Base-by-base conservation (phyloP, 2,329 filamentous ascomycete species). In the Cercospora sojina region DNA sequence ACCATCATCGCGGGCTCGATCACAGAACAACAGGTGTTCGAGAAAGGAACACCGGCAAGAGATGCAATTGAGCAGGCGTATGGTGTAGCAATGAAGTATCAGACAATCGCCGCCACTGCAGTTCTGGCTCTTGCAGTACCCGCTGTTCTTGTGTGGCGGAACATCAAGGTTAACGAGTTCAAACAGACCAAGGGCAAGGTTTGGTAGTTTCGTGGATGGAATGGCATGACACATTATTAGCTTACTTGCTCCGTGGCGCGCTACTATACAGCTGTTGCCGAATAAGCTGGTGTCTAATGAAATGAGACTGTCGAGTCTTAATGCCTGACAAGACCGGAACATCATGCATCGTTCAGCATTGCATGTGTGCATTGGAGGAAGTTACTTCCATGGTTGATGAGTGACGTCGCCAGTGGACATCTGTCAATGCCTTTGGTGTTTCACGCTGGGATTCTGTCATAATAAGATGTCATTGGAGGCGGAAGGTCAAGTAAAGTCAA, bases 31-130 rank as follows among this genome's bases (percentile, higher is more conserved):
- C 80, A 82, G 70, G 69, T 80, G 3, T 85, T 83, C 67, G 70
- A 77, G 0, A 71, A 81, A 8, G 80, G 81, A 3, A 81, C 72
- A 3, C 74, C 78, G 0, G 79, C 77, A 20, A 74, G 84, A n/a
- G 67, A 77, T 16, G 84, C 78, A 3, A 83, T 85, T 59, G 77
- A 82, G 31, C 62, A 77, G 59, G 74, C 83, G 0, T 86, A 86
- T 64, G 82, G 78, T 0, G 80, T 81, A 41, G 78, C 81, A 4
- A 83, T 86, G 76, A 78, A 73, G 41, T 70, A 74, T 20, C 77
- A 82, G 77, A 72, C 81, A 27, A 79, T 80, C 49, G 78, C 79
- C 2, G 70, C 77, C 41, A 75, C 73, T 10, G 73, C 70, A 6
- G 67, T 76, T 25, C 69, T 75, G 69, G 74, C 69, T 59, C 51